Evolutionary conservation across 1,284 basidiomycete genomes (phyloP), one percentile per base, ranked within the genome.

Genomic region (Tylopilus sp.): DNA sequence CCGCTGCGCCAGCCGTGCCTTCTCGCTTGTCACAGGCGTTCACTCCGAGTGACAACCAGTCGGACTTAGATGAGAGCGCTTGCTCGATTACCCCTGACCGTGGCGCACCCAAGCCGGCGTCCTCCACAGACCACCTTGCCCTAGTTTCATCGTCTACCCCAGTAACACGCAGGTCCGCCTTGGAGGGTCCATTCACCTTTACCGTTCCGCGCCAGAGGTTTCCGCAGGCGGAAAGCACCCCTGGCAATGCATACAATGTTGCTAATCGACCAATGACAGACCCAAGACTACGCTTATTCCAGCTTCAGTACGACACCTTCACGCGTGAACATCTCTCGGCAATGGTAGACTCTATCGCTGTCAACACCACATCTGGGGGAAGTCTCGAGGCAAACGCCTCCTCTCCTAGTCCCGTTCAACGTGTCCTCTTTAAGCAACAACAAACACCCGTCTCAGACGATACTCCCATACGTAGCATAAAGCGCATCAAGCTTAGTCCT

Each of bases 261-360:
- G 43, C 62, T 57, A 60, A 68, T 59, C 54, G 75, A 30, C 79
- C 80, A 16, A 56, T 72, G 13, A 82, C 82, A 18, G 87, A 90
- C 60, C 81, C 88, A 4, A 84, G 83, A 13, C 77, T 94, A 8
- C 85, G 86, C 6, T 75, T 96, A 29, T 97, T 97, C 71, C 87
- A 92, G 59, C 89, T 92, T 54, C 83, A 90, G 53, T 96, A 96
- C 64, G 94, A 97, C 68, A 95, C 94, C 0, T 92, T 89, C 63
- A 97, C 93, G 2, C 82, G 92, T 31, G 89, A 95, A 37, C 91
- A 96, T 64, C 80, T 97, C 41, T 91, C 89, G 2, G 91, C 89
- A 1, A 79, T 97, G 66, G 90, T 94, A 2, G 92, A 96, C 59
- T 92, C 86, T 11, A 92, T 93, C 55, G 89, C 84, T 19, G 75